phyloP scores from a whole-genome alignment of 495 filamentous ascomycete species.

The Xylaria cubensis region DNA sequence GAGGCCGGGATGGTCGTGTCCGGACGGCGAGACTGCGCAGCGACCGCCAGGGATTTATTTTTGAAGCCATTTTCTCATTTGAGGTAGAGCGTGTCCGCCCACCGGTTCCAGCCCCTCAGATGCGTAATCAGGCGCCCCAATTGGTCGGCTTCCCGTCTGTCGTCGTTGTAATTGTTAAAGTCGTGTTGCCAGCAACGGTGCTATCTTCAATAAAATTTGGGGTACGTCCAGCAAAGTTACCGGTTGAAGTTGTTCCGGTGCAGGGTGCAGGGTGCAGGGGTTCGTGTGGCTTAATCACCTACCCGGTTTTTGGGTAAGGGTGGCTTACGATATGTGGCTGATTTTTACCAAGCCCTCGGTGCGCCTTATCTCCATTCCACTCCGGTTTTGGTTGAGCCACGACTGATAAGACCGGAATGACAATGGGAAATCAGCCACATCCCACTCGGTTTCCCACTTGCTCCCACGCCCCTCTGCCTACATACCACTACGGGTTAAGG shows the following conservation, averaged over 20 bases:
- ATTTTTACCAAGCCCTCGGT: too few species aligned
- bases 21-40: conserved; percentile 54
- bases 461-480: neutral
- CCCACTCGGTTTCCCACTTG: neutral
- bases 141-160: neutral
- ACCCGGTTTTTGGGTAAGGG: neutral
- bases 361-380: neutral
- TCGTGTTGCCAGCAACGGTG: neutral
- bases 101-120: conserved; percentile 25
- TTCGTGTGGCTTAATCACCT: conserved; percentile 3
- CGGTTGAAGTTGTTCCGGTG: conserved; percentile 20
- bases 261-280: conserved; percentile 14
- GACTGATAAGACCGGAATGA: neutral
- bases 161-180: conserved; percentile 2
- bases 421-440: neutral
- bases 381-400: neutral
- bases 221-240: neutral
- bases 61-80: conserved; percentile 55
- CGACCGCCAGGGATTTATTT: conserved; percentile 52
- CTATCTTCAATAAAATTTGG: conserved; percentile 17
- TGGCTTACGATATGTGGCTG: neutral
- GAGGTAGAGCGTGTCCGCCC: conserved; percentile 12
- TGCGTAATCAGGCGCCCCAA: neutral
- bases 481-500: conserved; percentile 1
- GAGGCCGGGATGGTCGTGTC: conserved; percentile 38